phyloP scores from a whole-genome alignment of 2,329 filamentous ascomycete species.

The Nemania sp. region DNA sequence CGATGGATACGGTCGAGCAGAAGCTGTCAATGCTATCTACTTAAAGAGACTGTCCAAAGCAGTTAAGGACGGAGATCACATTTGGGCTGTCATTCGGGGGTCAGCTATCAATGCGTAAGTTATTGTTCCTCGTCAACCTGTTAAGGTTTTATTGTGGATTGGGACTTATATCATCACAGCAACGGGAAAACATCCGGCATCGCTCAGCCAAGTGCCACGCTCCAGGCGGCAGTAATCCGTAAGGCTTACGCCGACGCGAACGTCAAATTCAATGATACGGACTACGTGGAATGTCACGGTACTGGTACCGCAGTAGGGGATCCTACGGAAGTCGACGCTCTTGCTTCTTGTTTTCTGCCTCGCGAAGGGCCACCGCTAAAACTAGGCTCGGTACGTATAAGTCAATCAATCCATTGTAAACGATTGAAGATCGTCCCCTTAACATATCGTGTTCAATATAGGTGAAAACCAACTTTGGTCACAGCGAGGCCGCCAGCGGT shows the following conservation, averaged over 20 bases:
- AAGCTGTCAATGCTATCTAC: constrained; percentile 28
- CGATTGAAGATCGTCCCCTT: too few species aligned
- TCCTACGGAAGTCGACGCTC: neutral
- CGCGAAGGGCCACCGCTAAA: neutral
- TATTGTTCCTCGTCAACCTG: too few species aligned
- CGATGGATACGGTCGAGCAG: constrained; percentile 34
- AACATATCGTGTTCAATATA: too few species aligned
- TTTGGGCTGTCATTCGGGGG: constrained; percentile 29
- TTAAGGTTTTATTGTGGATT: too few species aligned
- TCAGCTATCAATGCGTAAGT: constrained; percentile 2
- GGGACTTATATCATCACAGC: too few species aligned
- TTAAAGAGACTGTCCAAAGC: constrained; percentile 27
- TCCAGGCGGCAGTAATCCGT: neutral
- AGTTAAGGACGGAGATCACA: constrained; percentile 12
- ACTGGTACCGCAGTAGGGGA: constrained; percentile 11
- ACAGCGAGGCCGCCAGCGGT: constrained; percentile 29
- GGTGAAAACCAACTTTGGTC: constrained; percentile 28
- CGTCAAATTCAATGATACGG: neutral
- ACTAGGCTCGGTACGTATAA: too few species aligned
- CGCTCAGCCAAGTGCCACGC: neutral
- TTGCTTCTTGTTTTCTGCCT: neutral
- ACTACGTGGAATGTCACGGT: constrained; percentile 13
- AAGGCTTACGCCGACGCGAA: neutral
- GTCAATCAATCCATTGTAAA: too few species aligned
- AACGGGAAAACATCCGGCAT: constrained; percentile 2